phyloP scores from a whole-genome alignment of 306 rosid species.

The Cucumis cinereus region DNA sequence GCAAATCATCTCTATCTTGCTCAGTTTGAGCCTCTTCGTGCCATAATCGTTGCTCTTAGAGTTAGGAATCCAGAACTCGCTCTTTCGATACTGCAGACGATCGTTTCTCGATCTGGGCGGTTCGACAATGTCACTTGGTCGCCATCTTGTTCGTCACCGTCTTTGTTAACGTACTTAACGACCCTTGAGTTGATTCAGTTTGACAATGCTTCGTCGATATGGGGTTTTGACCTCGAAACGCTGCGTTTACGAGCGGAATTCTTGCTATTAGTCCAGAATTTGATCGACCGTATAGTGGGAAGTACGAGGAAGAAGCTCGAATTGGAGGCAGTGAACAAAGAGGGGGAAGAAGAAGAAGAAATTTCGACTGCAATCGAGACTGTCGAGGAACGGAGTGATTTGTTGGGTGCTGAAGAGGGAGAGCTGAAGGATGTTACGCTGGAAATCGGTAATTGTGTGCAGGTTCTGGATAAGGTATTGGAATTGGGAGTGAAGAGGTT shows the following conservation, averaged over 20 bases:
- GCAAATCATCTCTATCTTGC: constrained; percentile 80
- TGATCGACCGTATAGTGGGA: constrained; percentile 51
- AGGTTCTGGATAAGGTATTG: constrained; percentile 46
- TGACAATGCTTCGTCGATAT: constrained; percentile 50
- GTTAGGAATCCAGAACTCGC: constrained; percentile 62
- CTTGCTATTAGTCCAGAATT: constrained; percentile 47
- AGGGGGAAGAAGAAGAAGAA: constrained; percentile 15
- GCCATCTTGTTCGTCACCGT: constrained; percentile 60
- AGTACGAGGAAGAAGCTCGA: constrained; percentile 17
- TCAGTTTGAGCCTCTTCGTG: constrained; percentile 83
- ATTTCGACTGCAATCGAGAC: constrained; percentile 9
- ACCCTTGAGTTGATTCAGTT: constrained; percentile 63
- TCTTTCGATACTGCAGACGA: constrained; percentile 59
- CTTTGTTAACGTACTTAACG: constrained; percentile 60
- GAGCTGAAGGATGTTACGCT: constrained; percentile 15
- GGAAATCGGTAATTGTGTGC: constrained; percentile 27
- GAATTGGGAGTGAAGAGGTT: constrained; percentile 68
- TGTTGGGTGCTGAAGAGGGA: constrained; percentile 17
- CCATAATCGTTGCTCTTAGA: constrained; percentile 58
- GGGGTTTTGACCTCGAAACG: constrained; percentile 63
- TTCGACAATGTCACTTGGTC: constrained; percentile 61
- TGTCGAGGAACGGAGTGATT: constrained; percentile 18
- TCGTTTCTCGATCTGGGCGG: constrained; percentile 70
- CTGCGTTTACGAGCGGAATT: constrained; percentile 77
- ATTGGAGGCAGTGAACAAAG: constrained; percentile 23